phyloP scores from a whole-genome alignment of 129 eudicot species.

The Pittosporum tobira region DNA sequence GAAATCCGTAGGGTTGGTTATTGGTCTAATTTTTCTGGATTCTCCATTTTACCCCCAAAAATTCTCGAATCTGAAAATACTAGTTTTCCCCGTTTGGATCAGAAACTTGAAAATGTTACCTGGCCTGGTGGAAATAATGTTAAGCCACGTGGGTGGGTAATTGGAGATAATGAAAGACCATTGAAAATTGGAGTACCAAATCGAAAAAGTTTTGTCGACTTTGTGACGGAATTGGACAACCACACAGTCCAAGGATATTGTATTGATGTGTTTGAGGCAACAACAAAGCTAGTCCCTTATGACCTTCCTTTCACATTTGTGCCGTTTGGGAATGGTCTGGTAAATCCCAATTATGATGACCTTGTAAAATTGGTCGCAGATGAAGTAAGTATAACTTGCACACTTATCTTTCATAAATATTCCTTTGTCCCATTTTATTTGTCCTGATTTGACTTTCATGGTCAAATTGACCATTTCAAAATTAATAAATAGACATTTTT shows the following conservation, averaged over 20 bases:
- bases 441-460: too few species aligned
- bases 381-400: conserved; percentile 35
- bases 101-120: conserved; percentile 32
- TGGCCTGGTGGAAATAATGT: conserved; percentile 64
- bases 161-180: conserved; percentile 42
- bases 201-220: conserved; percentile 44
- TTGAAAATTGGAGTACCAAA: conserved; percentile 55
- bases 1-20: conserved; percentile 38
- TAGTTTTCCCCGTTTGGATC: conserved; percentile 17
- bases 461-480: too few species aligned
- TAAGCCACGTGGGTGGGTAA: conserved; percentile 73
- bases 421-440: too few species aligned
- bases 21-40: conserved; percentile 64
- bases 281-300: conserved; percentile 44
- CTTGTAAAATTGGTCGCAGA: conserved; percentile 34
- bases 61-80: conserved; percentile 17
- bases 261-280: conserved; percentile 53
- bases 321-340: conserved; percentile 48
- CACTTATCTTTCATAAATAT: background rate
- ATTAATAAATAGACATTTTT: too few species aligned
- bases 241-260: conserved; percentile 50
- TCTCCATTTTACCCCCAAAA: conserved; percentile 46
- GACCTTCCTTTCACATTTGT: conserved; percentile 37
- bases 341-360: conserved; percentile 45
- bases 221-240: conserved; percentile 39